Base-by-base conservation (phyloP, 768 basidiomycete genomes). In the Hygrophorus pudorinus region DNA sequence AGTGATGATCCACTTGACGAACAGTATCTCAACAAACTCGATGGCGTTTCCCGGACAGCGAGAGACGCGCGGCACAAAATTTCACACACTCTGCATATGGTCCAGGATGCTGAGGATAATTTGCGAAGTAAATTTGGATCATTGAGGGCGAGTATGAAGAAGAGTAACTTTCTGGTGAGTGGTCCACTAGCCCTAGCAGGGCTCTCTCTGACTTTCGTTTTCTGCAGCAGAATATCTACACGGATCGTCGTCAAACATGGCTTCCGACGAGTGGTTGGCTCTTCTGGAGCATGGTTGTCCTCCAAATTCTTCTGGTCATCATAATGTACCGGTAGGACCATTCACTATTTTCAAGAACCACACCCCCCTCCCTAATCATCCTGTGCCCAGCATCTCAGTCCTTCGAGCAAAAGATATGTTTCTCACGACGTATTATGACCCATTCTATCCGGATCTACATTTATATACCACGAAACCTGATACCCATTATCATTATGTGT, bases 341-440 rank as follows among this genome's bases (percentile, higher is more conserved):
- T 24, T 24, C 24, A 24, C 24, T 24, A 24, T 24, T 24, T n/a
- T 24, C 24, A 24, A 24, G 24, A 24, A 24, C 24, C 24, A 24
- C 24, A 24, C 3, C 24, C 24, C 3, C 24, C 24, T 24, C 3
- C 24, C 24, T 24, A 24, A 24, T 56, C 18, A 56, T 45, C 28
- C 46, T 44, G 24, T 38, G 11, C 51, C 4, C 48, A 78, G 84
- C 51, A 49, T 76, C 52, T 68, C 71, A 47, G 52, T 62, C 38
- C 57, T 59, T 24, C 69, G 65, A 38, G 75, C 81, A 36, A 68
- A 59, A 54, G 66, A 73, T 17, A 63, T 77, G 24, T 87, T 84
- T 60, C 66, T 85, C 53, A 81, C 78, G 48, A 79, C 74, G 47
- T 87, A 85, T 52, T 85, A 81, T 53, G 84, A 89, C 56, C 80